phyloP scores from a whole-genome alignment of 768 basidiomycete species.

The Pholiota microspora region DNA sequence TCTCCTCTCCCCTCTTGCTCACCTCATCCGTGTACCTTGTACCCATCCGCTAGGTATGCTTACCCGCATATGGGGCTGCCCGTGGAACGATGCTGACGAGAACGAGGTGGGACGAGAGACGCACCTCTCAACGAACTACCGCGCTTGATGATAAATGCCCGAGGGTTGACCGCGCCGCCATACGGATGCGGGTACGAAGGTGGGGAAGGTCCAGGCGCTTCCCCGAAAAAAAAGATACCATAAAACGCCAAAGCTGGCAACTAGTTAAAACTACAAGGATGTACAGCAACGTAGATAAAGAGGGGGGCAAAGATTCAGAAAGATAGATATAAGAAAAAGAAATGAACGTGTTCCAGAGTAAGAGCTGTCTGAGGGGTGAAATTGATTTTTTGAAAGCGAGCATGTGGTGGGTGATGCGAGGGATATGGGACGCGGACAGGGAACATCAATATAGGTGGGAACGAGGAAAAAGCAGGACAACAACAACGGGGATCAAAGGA shows the following conservation, averaged over 20 bases:
- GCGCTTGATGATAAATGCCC: not conserved
- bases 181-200: not conserved
- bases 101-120: not conserved
- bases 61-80: not conserved
- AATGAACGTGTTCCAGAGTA: not conserved
- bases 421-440: too few species aligned
- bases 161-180: too few species aligned
- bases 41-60: not conserved
- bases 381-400: too few species aligned
- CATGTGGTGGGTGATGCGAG: too few species aligned
- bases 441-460: not conserved
- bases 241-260: not conserved
- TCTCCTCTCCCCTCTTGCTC: not conserved
- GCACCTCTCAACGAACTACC: not conserved
- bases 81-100: not conserved
- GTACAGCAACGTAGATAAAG: not conserved
- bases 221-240: not conserved
- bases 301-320: not conserved
- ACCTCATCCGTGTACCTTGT: not conserved
- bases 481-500: not conserved
- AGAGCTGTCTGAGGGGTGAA: too few species aligned
- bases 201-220: not conserved
- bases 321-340: not conserved
- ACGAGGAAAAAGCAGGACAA: conserved; percentile 1
- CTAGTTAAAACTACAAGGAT: not conserved